Conservation (phyloP, 2,329 filamentous ascomycete genomes). For the Cladosporium halotolerans region DNA sequence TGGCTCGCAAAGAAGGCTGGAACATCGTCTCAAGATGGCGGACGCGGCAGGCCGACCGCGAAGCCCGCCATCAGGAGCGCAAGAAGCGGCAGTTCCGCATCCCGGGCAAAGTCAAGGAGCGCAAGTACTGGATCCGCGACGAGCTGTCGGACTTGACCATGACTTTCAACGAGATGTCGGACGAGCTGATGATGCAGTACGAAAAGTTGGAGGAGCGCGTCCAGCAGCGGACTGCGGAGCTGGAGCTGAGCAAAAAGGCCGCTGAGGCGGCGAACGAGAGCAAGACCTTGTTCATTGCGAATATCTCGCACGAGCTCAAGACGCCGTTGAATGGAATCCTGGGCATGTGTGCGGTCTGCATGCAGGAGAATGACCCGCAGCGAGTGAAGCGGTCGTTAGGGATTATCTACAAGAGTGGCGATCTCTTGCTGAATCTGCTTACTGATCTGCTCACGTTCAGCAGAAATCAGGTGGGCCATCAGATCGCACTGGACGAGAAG, state of each 20-base stretch:
- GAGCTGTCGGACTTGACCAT: conserved; percentile 75
- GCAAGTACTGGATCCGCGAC: conserved; percentile 70
- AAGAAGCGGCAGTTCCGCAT: conserved; percentile 66
- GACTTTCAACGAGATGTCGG: conserved; percentile 91
- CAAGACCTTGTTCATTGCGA: conserved; percentile 96
- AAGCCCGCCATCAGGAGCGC: conserved; percentile 34
- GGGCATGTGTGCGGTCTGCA: conserved; percentile 87
- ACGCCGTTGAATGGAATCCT: conserved; percentile 94
- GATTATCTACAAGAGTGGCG: conserved; percentile 82
- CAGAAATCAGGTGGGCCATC: conserved; percentile 88
- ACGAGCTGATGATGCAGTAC: conserved; percentile 83
- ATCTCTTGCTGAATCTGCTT: conserved; percentile 75
- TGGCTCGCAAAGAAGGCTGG: conserved; percentile 43
- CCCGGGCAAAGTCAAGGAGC: conserved; percentile 71
- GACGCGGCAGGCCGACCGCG: conserved; percentile 18
- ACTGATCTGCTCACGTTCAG: conserved; percentile 89
- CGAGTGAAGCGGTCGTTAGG: conserved; percentile 77
- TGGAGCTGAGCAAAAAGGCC: conserved; percentile 84
- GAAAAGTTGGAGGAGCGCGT: conserved; percentile 78
- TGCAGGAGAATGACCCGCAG: conserved; percentile 77
- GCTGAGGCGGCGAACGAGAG: conserved; percentile 93
- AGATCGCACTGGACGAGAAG: conserved; percentile 72
- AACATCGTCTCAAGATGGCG: conserved; percentile 30
- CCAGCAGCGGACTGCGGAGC: conserved; percentile 70
- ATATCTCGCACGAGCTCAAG: conserved; percentile 81